These are phyloP conservation scores for Iberis pinnata DNA, from an alignment of 345 rosid genomes.

Conservation along the genomic window DNA sequence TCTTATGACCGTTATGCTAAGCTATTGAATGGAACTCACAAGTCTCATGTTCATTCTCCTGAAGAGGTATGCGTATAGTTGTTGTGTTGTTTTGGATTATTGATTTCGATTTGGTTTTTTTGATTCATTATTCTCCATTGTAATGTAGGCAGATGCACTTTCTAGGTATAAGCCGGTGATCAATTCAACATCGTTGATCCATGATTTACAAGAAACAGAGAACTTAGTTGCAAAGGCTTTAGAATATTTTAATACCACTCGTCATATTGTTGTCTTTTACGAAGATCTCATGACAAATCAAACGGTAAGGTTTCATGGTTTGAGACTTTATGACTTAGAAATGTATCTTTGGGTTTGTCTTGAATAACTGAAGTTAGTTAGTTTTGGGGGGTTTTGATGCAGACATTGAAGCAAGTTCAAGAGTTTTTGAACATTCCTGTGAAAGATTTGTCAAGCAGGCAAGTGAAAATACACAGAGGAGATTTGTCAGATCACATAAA, in stretches of 20 bases:
- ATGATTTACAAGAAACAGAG: conserved; percentile 59
- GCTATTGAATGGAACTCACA: conserved; percentile 87
- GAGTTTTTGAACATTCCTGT: conserved; percentile 62
- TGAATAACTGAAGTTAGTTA: not conserved
- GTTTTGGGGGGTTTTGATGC: conserved; percentile 22
- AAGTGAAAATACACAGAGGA: conserved; percentile 88
- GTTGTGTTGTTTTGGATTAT: not conserved
- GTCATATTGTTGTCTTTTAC: conserved; percentile 66
- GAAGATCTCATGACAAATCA: conserved; percentile 67
- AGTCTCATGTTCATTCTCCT: conserved; percentile 91
- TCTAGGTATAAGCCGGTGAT: conserved; percentile 70
- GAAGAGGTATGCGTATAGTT: conserved; percentile 52
- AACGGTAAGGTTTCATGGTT: conserved; percentile 34
- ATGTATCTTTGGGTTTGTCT: not conserved
- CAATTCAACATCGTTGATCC: conserved; percentile 58
- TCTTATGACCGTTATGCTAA: conserved; percentile 80
- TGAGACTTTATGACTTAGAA: not conserved
- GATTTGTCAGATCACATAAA: conserved; percentile 51
- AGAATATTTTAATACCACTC: conserved; percentile 58
- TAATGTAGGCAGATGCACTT: conserved; percentile 69
- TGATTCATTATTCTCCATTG: conserved; percentile 3
- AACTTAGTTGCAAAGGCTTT: conserved; percentile 47
- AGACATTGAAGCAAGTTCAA: conserved; percentile 72
- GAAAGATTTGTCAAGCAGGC: conserved; percentile 62
- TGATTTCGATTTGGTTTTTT: conserved; percentile 18